These are phyloP conservation scores for Venturia effusa DNA, from an alignment of 2,329 filamentous ascomycete genomes.

Conservation along the genomic window DNA sequence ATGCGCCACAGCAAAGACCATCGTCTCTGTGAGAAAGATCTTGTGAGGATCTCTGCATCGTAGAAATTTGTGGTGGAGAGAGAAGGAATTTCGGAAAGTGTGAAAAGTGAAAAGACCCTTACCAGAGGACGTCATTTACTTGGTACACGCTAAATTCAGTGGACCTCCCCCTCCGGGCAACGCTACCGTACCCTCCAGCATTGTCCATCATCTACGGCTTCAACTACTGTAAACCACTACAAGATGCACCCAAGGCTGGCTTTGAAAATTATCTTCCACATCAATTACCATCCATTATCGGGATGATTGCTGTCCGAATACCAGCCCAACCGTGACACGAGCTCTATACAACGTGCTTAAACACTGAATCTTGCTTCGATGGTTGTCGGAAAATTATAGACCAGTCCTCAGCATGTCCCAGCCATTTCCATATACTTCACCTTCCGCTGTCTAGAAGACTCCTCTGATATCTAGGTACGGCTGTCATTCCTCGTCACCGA, in stretches of 20 bases:
- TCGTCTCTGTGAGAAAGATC: background rate
- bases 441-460: background rate
- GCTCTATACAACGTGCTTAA: background rate
- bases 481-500: background rate
- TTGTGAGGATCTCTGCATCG: background rate
- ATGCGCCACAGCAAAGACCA: background rate
- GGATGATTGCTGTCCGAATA: background rate
- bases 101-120: background rate
- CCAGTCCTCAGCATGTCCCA: background rate
- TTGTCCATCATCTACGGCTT: background rate
- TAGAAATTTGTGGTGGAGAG: background rate
- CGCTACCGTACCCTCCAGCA: background rate
- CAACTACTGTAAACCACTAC: background rate
- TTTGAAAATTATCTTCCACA: background rate
- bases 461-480: background rate
- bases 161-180: background rate
- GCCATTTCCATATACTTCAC: background rate
- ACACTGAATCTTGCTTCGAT: background rate
- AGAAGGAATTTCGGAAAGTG: background rate
- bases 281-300: background rate
- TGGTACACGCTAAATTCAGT: background rate
- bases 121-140: background rate
- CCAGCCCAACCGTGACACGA: background rate
- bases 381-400: background rate
- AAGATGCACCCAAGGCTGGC: background rate